phyloP scores from a whole-genome alignment of 1,139 yeast species.

The Candida tropicalis region DNA sequence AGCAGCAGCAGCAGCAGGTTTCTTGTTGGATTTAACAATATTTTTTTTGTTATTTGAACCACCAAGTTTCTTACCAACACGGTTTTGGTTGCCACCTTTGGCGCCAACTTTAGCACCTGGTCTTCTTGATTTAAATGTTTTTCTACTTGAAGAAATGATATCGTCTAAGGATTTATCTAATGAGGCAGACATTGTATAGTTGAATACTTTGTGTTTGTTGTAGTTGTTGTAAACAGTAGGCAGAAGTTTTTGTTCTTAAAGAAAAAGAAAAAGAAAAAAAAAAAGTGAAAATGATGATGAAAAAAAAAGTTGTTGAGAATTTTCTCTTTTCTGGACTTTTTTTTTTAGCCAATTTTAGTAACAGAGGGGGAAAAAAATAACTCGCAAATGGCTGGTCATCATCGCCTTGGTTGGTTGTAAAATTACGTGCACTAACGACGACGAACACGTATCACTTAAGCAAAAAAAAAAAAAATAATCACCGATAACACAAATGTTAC shows the following conservation, averaged over 20 bases:
- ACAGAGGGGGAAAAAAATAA: background rate
- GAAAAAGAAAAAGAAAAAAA: slow-evolving; percentile 1
- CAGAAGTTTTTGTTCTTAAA: slow-evolving; percentile 1
- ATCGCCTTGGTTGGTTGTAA: too few species aligned
- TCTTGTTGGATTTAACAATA: slow-evolving; percentile 40
- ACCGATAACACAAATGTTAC: too few species aligned
- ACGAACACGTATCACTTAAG: too few species aligned
- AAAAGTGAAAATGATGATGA: background rate
- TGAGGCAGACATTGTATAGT: slow-evolving; percentile 40
- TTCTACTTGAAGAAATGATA: slow-evolving; percentile 69
- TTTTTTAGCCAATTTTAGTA: background rate
- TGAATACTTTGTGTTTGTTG: slow-evolving; percentile 1
- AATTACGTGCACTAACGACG: too few species aligned
- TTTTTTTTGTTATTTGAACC: slow-evolving; percentile 32
- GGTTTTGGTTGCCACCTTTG: slow-evolving; percentile 25
- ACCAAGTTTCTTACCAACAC: slow-evolving; percentile 35
- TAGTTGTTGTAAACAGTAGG: background rate
- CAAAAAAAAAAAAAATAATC: background rate
- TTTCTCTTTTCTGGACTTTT: background rate
- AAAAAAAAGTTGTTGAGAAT: slow-evolving; percentile 1
- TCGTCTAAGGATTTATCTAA: slow-evolving; percentile 96
- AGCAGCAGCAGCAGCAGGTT: slow-evolving; percentile 29
- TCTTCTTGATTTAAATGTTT: slow-evolving; percentile 31
- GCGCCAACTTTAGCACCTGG: slow-evolving; percentile 29
- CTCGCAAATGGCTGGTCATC: too few species aligned